Conservation (phyloP, 805 yeast species). For the Saturnispora quitensis region DNA sequence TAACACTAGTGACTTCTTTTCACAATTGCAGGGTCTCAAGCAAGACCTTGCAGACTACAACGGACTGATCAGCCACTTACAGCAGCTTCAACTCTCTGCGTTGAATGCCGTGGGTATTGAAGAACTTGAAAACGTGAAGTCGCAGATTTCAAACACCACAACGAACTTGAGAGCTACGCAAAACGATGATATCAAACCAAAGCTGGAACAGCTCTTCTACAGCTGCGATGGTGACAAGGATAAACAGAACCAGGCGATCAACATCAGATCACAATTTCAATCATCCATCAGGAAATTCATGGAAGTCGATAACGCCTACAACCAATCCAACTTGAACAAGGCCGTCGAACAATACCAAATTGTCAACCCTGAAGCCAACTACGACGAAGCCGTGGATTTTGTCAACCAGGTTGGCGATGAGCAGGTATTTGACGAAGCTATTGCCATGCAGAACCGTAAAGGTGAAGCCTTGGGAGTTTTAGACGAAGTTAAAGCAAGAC, state of each 20-base stretch:
- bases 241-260: conserved; percentile 85
- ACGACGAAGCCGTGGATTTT: conserved; percentile 75
- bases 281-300: conserved; percentile 80
- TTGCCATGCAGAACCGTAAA: conserved; percentile 75
- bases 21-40: conserved; percentile 59
- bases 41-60: conserved; percentile 62
- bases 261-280: conserved; percentile 76
- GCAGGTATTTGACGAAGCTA: conserved; percentile 91
- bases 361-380: conserved; percentile 78
- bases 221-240: conserved; percentile 64
- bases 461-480: conserved; percentile 94
- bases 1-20: conserved; percentile 44
- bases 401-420: conserved; percentile 77
- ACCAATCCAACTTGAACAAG: conserved; percentile 74
- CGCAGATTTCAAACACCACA: conserved; percentile 67
- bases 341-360: conserved; percentile 91
- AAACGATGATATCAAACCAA: conserved; percentile 51
- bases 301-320: conserved; percentile 75
- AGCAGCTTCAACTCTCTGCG: conserved; percentile 59
- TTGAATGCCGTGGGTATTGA: conserved; percentile 66
- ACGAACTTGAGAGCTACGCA: conserved; percentile 76
- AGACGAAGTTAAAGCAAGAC: conserved; percentile 93
- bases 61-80: conserved; percentile 58
- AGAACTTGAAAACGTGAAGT: conserved; percentile 57
- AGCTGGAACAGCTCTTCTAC: conserved; percentile 70